Conservation (phyloP, 2,329 filamentous ascomycete species). For the Exserohilum rostratum region DNA sequence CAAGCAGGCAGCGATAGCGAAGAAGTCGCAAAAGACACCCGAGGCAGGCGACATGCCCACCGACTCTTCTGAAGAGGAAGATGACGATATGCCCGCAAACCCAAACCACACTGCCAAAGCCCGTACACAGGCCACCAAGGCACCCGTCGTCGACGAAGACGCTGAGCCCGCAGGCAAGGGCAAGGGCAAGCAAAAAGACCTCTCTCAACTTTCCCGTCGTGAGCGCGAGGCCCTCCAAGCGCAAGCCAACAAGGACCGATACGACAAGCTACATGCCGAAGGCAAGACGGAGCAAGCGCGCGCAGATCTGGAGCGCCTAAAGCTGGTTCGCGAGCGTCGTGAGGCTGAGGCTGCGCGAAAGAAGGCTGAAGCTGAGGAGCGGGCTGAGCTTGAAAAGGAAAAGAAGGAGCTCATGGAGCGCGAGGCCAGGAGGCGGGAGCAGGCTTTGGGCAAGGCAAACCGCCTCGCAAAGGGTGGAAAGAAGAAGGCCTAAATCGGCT, state of each 20-base stretch:
- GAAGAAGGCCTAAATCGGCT: constrained; percentile 43
- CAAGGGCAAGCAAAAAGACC: constrained; percentile 60
- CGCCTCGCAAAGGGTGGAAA: constrained; percentile 47
- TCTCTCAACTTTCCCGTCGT: constrained; percentile 66
- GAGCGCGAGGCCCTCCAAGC: constrained; percentile 84
- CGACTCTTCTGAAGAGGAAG: constrained; percentile 65
- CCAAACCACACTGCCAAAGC: constrained; percentile 79
- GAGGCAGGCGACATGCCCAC: constrained; percentile 87
- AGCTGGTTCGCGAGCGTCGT: constrained; percentile 81
- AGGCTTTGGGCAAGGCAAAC: constrained; percentile 54
- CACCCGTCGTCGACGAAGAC: constrained; percentile 50
- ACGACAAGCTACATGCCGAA: constrained; percentile 88
- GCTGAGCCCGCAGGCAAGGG: constrained; percentile 61
- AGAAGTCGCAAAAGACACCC: constrained; percentile 71
- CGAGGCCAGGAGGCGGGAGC: constrained; percentile 56
- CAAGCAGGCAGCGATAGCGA: constrained; percentile 86
- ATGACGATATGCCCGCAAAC: constrained; percentile 78
- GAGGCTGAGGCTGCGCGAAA: constrained; percentile 83
- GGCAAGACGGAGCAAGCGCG: constrained; percentile 97
- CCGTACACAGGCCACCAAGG: constrained; percentile 67
- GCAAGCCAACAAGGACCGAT: constrained; percentile 84
- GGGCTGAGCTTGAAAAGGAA: constrained; percentile 62
- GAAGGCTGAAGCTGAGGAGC: constrained; percentile 67
- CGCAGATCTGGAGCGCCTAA: constrained; percentile 83
- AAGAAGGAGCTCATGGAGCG: constrained; percentile 57